These are phyloP conservation scores for Aulographum hederae DNA, from an alignment of 2,329 filamentous ascomycete genomes.

Conservation along the genomic window DNA sequence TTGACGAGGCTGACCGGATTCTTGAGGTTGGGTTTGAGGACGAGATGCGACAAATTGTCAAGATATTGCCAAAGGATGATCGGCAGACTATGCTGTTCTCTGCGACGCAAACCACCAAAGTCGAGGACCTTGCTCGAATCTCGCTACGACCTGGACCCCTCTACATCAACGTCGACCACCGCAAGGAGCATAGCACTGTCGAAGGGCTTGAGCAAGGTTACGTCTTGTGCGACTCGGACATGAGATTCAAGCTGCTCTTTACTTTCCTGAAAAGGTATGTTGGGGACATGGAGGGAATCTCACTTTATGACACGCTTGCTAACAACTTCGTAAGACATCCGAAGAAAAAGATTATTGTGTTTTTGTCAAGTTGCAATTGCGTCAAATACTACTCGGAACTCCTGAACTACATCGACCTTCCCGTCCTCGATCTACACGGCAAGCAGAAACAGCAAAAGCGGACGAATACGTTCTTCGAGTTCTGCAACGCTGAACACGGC, in stretches of 20 bases:
- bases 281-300: conserved; percentile 94
- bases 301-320: conserved; percentile 41
- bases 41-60: conserved; percentile 92
- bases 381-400: conserved; percentile 94
- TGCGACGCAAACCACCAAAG: conserved; percentile 94
- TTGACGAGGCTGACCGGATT: conserved; percentile 93
- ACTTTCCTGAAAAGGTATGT: conserved; percentile 84
- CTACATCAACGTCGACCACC: conserved; percentile 92
- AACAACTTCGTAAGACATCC: conserved; percentile 23
- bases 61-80: conserved; percentile 73
- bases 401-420: conserved; percentile 92
- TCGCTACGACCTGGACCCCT: conserved; percentile 79
- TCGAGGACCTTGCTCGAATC: conserved; percentile 88
- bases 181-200: conserved; percentile 79
- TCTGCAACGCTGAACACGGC: conserved; percentile 67
- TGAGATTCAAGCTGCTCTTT: conserved; percentile 84
- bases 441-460: conserved; percentile 98
- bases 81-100: conserved; percentile 97
- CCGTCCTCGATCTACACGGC: conserved; percentile 65
- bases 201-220: conserved; percentile 93
- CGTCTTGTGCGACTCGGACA: conserved; percentile 81
- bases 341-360: conserved; percentile 62
- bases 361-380: conserved; percentile 75
- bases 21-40: conserved; percentile 97
- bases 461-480: conserved; percentile 98